Evolutionary conservation across 345 rosid genomes (phyloP).

Genomic region (Eucalyptus tenuipes): DNA sequence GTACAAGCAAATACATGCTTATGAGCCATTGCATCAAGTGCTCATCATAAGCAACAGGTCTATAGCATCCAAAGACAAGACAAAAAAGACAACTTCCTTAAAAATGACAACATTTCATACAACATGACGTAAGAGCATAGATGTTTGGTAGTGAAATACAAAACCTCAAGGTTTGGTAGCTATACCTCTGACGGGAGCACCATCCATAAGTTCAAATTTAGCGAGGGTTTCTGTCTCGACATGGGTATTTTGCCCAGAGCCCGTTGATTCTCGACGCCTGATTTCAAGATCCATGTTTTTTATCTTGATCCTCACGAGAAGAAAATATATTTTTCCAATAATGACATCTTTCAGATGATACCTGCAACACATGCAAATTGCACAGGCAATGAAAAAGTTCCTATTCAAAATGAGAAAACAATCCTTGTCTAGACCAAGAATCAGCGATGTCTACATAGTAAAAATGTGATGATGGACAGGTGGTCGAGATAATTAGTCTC

Average conservation of each 20-base stretch:
- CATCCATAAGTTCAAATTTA: constrained; percentile 98
- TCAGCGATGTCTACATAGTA: not conserved
- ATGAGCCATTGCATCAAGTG: not conserved
- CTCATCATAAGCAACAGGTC: not conserved
- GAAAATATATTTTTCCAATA: constrained; percentile 95
- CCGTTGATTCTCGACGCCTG: constrained; percentile 92
- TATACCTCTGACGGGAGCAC: constrained; percentile 97
- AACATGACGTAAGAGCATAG: not conserved
- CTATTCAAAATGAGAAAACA: not conserved
- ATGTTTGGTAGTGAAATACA: not conserved
- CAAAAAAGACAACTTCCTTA: not conserved
- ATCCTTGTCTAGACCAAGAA: not conserved
- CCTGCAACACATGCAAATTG: constrained; percentile 22
- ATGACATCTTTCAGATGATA: constrained; percentile 95
- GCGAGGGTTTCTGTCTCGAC: constrained; percentile 99
- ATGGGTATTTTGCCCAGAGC: constrained; percentile 90
- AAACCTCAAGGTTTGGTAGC: not conserved
- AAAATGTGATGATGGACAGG: not conserved
- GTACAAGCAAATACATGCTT: not conserved
- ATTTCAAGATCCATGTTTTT: constrained; percentile 99
- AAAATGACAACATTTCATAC: not conserved
- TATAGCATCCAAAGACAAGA: not conserved
- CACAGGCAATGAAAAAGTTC: not conserved
- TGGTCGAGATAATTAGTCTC: not conserved
- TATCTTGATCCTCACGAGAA: constrained; percentile 96